phyloP scores from a whole-genome alignment of 305 asterid species.

The Fraxinus nigra region DNA sequence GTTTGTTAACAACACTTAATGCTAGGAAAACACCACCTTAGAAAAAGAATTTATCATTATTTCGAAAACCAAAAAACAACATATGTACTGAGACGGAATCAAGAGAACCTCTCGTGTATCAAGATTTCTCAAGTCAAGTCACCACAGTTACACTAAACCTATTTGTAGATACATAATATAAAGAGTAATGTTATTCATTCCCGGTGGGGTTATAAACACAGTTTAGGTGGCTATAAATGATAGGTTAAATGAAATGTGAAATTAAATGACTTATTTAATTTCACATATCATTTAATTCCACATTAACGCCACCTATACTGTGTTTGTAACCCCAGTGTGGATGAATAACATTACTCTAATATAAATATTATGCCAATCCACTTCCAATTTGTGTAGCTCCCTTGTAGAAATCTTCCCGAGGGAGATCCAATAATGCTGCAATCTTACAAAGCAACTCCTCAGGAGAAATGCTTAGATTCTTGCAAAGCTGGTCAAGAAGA shows the following conservation, averaged over 20 bases:
- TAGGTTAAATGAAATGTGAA: too few species aligned
- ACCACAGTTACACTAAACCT: neutral
- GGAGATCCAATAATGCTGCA: slow-evolving; percentile 8
- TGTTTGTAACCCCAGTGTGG: too few species aligned
- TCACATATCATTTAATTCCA: too few species aligned
- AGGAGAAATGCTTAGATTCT: neutral
- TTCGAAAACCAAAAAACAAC: neutral
- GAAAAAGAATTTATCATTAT: neutral
- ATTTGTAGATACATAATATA: slow-evolving; percentile 12
- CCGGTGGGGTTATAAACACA: too few species aligned
- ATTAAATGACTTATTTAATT: too few species aligned
- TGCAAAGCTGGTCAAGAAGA: neutral
- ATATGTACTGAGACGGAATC: neutral
- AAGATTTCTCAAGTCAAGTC: neutral
- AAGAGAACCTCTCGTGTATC: neutral
- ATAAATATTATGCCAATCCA: neutral
- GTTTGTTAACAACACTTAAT: neutral
- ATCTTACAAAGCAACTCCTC: neutral
- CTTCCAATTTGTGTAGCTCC: slow-evolving; percentile 3
- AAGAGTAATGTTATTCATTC: too few species aligned
- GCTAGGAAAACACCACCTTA: neutral
- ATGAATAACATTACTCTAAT: neutral
- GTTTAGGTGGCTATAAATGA: too few species aligned
- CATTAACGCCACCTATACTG: too few species aligned
- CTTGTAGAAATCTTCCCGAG: neutral